Evolutionary conservation across 2,329 filamentous ascomycete genomes (phyloP).

Genomic region (Hymenotorrendiella dingleyae): DNA sequence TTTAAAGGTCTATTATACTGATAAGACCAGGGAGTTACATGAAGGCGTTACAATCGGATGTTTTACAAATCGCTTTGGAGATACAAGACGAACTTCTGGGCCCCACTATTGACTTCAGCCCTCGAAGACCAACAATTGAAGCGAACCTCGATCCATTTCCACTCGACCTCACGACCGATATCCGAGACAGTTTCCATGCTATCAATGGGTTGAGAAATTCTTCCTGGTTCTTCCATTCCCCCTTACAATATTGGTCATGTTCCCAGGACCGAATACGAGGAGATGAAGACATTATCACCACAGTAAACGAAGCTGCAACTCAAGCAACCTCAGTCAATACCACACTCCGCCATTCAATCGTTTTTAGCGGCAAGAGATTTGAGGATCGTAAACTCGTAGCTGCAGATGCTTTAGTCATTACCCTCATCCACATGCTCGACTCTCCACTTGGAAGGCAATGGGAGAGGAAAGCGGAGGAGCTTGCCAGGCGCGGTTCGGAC

Average conservation of each 20-base stretch:
- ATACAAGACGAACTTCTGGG: conserved; percentile 67
- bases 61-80: conserved; percentile 60
- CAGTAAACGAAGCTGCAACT: conserved; percentile 60
- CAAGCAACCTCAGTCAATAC: conserved; percentile 65
- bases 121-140: conserved; percentile 32
- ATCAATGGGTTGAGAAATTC: conserved; percentile 54
- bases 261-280: conserved; percentile 49
- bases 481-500: conserved; percentile 43
- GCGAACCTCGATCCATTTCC: conserved; percentile 6
- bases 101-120: conserved; percentile 49
- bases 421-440: conserved; percentile 62
- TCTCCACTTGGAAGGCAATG: conserved; percentile 60
- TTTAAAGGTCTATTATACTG: not conserved
- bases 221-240: conserved; percentile 78
- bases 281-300: conserved; percentile 59
- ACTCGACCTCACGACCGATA: conserved; percentile 27
- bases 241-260: conserved; percentile 74
- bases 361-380: conserved; percentile 77
- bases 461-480: conserved; percentile 50
- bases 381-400: conserved; percentile 60
- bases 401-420: conserved; percentile 74
- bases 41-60: conserved; percentile 60
- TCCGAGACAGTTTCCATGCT: conserved; percentile 51
- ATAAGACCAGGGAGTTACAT: conserved; percentile 53
- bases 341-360: conserved; percentile 69